Conservation (phyloP, 768 basidiomycete genomes). For the Epithele typhae region DNA sequence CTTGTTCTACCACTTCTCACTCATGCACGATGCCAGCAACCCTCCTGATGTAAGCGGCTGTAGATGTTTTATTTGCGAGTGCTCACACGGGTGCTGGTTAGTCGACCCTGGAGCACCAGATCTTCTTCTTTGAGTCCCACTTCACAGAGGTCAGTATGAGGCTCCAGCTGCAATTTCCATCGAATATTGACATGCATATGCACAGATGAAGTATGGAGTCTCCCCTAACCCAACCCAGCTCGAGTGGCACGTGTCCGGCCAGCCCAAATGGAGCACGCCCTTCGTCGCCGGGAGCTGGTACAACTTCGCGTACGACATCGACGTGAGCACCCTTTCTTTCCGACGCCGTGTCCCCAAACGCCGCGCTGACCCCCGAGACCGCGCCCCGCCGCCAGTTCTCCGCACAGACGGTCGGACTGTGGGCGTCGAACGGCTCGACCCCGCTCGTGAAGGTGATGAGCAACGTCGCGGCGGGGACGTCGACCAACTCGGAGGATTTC, state of each 20-base stretch:
- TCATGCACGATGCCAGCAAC: slow-evolving; percentile 45
- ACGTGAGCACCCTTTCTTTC: slow-evolving; percentile 34
- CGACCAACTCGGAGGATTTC: slow-evolving; percentile 57
- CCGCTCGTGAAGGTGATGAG: slow-evolving; percentile 47
- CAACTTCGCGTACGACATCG: slow-evolving; percentile 65
- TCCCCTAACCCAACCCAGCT: slow-evolving; percentile 44
- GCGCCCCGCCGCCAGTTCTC: slow-evolving; percentile 43
- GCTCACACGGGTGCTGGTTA: slow-evolving; percentile 16
- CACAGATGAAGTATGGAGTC: slow-evolving; percentile 54
- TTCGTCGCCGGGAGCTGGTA: slow-evolving; percentile 53
- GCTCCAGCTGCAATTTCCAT: too few relatives aligned
- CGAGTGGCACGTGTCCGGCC: slow-evolving; percentile 46
- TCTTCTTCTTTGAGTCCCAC: slow-evolving; percentile 60
- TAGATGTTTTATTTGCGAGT: background rate
- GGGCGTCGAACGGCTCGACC: slow-evolving; percentile 45
- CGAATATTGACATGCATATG: background rate
- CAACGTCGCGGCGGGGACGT: slow-evolving; percentile 44
- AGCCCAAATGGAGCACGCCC: slow-evolving; percentile 45
- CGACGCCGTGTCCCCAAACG: background rate
- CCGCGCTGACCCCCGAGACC: too few relatives aligned
- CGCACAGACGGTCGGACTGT: slow-evolving; percentile 50
- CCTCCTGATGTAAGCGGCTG: slow-evolving; percentile 41
- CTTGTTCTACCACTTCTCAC: slow-evolving; percentile 60
- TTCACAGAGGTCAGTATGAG: slow-evolving; percentile 45
- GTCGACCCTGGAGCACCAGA: slow-evolving; percentile 56